These are phyloP conservation scores for Ascochyta clinopodiicola DNA, from an alignment of 2,329 filamentous ascomycete genomes.

Conservation along the genomic window DNA sequence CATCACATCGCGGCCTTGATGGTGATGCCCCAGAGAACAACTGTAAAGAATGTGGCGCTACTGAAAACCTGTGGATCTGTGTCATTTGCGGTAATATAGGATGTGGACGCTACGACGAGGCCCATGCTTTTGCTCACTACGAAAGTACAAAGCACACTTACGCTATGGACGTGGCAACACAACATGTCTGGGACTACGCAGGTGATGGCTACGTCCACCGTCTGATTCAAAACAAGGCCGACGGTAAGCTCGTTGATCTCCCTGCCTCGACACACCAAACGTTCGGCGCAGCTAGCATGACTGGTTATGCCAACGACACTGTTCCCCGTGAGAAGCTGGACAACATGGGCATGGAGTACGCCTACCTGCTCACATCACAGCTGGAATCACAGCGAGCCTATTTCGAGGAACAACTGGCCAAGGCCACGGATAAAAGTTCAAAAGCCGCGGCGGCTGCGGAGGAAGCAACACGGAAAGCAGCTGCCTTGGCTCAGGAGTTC, in stretches of 20 bases:
- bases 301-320: conserved; percentile 63
- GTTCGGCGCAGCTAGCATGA: conserved; percentile 48
- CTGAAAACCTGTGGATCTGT: conserved; percentile 91
- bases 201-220: conserved; percentile 96
- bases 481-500: conserved; percentile 59
- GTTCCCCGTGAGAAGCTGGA: conserved; percentile 75
- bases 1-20: conserved; percentile 39
- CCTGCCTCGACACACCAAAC: conserved; percentile 58
- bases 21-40: conserved; percentile 66
- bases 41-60: conserved; percentile 80
- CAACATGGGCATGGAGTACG: conserved; percentile 91
- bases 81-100: conserved; percentile 91
- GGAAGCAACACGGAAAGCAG: conserved; percentile 60
- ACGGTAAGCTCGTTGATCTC: conserved; percentile 91
- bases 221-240: conserved; percentile 90
- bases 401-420: conserved; percentile 90
- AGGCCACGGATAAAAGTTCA: conserved; percentile 86
- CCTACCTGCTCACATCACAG: conserved; percentile 89
- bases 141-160: conserved; percentile 89
- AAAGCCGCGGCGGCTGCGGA: conserved; percentile 73
- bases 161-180: conserved; percentile 88
- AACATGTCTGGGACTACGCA: conserved; percentile 98
- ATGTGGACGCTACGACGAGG: conserved; percentile 92
- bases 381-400: conserved; percentile 92
- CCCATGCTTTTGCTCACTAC: conserved; percentile 93